phyloP scores from a whole-genome alignment of 805 yeast species.

The Cyberlindnera saturnus region DNA sequence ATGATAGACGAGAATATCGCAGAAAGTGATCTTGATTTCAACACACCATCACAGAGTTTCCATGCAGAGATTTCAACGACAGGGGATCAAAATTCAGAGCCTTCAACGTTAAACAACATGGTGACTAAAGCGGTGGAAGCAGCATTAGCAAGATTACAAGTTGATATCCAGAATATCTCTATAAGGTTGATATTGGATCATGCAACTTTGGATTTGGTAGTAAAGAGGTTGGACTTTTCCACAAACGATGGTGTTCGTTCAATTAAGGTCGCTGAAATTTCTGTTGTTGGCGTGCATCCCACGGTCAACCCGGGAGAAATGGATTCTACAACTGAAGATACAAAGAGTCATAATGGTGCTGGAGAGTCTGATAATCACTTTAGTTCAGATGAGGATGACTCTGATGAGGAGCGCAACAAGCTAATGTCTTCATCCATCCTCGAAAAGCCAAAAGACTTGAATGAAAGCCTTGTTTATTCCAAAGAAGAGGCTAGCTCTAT shows the following conservation, averaged over 20 bases:
- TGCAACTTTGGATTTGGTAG: constrained; percentile 28
- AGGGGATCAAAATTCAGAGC: constrained; percentile 11
- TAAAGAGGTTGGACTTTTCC: constrained; percentile 26
- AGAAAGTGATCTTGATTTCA: constrained; percentile 9
- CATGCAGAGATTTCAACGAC: constrained; percentile 16
- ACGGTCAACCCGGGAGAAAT: constrained; percentile 22
- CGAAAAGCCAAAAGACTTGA: constrained; percentile 23
- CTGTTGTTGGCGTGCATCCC: constrained; percentile 36
- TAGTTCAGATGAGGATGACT: constrained; percentile 17
- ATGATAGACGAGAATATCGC: constrained; percentile 21
- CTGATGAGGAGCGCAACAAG: constrained; percentile 20
- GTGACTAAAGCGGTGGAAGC: constrained; percentile 62
- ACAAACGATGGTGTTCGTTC: constrained; percentile 44
- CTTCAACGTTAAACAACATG: constrained; percentile 44
- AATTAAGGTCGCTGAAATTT: constrained; percentile 34
- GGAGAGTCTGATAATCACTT: not conserved
- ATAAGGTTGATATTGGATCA: constrained; percentile 46
- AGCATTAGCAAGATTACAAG: constrained; percentile 54
- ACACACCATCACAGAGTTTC: constrained; percentile 11
- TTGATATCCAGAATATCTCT: constrained; percentile 40
- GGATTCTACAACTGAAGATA: constrained; percentile 1
- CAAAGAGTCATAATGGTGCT: constrained; percentile 8
- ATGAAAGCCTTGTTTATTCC: constrained; percentile 58
- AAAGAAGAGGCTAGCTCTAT: constrained; percentile 65
- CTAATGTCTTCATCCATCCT: constrained; percentile 28